Conservation (phyloP, 768 basidiomycete genomes). For the Suillus variegatus region DNA sequence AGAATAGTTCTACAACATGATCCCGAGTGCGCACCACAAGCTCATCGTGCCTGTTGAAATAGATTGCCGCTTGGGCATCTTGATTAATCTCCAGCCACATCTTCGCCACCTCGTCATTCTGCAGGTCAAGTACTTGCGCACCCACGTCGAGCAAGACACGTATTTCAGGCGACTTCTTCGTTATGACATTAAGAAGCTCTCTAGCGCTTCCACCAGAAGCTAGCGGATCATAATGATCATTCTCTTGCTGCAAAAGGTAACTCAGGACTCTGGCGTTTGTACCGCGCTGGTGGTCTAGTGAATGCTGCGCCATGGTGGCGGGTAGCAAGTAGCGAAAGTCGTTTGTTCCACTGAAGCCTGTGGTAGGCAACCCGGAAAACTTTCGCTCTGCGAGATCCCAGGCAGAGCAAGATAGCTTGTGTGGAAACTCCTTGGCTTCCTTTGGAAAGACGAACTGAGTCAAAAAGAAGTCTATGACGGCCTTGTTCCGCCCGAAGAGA, state of each 20-base stretch:
- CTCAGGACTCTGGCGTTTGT: conserved; percentile 45
- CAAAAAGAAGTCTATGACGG: conserved; percentile 49
- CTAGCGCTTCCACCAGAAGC: conserved; percentile 16
- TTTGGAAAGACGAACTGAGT: conserved; percentile 49
- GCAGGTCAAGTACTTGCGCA: conserved; percentile 53
- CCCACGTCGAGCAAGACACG: conserved; percentile 54
- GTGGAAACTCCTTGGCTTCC: conserved; percentile 48
- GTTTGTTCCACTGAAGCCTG: conserved; percentile 60
- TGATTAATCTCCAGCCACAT: conserved; percentile 16
- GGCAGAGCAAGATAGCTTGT: conserved; percentile 48
- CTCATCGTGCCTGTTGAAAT: conserved; percentile 39
- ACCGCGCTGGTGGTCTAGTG: conserved; percentile 37
- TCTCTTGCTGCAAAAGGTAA: conserved; percentile 34
- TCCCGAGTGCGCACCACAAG: conserved; percentile 37
- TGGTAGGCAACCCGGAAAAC: conserved; percentile 30
- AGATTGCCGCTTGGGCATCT: conserved; percentile 43
- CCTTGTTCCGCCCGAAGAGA: conserved; percentile 38
- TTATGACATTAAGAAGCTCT: conserved; percentile 33
- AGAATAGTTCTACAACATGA: conserved; percentile 34
- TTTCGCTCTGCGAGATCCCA: conserved; percentile 54
- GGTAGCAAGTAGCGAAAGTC: conserved; percentile 39
- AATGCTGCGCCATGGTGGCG: conserved; percentile 20
- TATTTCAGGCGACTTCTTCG: conserved; percentile 34
- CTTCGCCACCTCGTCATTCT: conserved; percentile 39
- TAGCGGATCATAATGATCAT: conserved; percentile 33